These are phyloP conservation scores for Limonomyces culmigenus DNA, from an alignment of 1,284 basidiomycete genomes.

Conservation along the genomic window DNA sequence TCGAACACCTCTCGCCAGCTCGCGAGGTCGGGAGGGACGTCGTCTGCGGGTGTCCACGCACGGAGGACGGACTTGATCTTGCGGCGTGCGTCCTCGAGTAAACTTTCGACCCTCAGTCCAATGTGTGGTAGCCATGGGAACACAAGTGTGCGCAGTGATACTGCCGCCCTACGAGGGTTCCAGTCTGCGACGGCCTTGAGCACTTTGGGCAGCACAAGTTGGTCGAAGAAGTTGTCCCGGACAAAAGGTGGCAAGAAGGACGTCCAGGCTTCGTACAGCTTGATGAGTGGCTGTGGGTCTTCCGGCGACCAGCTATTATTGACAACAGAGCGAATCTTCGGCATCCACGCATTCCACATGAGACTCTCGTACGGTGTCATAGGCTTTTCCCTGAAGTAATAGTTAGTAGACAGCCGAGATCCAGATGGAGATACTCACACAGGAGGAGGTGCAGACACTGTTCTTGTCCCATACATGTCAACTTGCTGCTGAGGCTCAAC, in stretches of 20 bases:
- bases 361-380: constrained; percentile 96
- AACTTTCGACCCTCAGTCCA: constrained; percentile 59
- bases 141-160: constrained; percentile 63
- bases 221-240: constrained; percentile 88
- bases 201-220: constrained; percentile 88
- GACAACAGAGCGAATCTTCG: constrained; percentile 77
- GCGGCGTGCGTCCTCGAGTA: constrained; percentile 74
- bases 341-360: constrained; percentile 90
- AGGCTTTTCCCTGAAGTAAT: constrained; percentile 25
- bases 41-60: constrained; percentile 61
- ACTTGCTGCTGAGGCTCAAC: constrained; percentile 26
- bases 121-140: constrained; percentile 94
- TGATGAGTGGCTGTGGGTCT: constrained; percentile 59
- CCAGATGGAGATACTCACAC: constrained; percentile 14
- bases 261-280: constrained; percentile 80
- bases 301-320: constrained; percentile 87
- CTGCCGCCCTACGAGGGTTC: constrained; percentile 36
- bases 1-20: constrained; percentile 78
- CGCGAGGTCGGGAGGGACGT: constrained; percentile 55
- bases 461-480: constrained; percentile 36
- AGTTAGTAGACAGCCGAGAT: constrained; percentile 1
- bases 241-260: constrained; percentile 81
- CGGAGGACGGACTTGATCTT: constrained; percentile 71
- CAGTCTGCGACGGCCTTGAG: constrained; percentile 73
- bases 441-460: constrained; percentile 15